Percentiles rank a stretch among this genome's conserved stretches.
These are phyloP conservation scores for Penicillium corylophilum DNA, from an alignment of 2,329 filamentous ascomycete genomes.

Conservation along the genomic window DNA sequence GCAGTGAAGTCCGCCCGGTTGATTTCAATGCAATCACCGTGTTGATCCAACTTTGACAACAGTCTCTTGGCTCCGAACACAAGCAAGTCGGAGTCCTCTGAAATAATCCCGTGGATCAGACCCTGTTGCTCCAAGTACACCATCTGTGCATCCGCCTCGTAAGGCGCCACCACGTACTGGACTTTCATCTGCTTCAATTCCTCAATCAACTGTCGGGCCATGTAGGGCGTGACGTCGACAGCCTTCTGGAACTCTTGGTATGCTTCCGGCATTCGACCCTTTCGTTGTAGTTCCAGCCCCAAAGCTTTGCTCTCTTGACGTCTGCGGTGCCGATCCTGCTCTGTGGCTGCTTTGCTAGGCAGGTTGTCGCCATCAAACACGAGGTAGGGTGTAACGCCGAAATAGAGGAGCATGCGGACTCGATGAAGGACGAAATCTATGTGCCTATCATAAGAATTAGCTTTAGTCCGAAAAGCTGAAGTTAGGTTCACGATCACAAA, in stretches of 20 bases:
- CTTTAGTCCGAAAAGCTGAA: background rate
- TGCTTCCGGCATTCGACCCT: conserved; percentile 78
- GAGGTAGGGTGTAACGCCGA: conserved; percentile 89
- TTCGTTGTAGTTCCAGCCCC: conserved; percentile 75
- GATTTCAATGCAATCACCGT: conserved; percentile 90
- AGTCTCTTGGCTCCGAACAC: conserved; percentile 92
- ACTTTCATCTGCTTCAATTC: conserved; percentile 79
- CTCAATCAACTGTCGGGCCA: conserved; percentile 89
- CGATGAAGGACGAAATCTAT: conserved; percentile 87
- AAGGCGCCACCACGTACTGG: conserved; percentile 89
- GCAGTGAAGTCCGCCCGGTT: conserved; percentile 84
- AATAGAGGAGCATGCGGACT: conserved; percentile 90
- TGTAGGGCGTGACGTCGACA: conserved; percentile 91
- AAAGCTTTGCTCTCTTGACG: conserved; percentile 73
- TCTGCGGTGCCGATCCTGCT: conserved; percentile 70
- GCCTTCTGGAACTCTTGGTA: conserved; percentile 89
- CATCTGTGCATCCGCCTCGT: conserved; percentile 96
- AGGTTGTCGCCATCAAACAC: conserved; percentile 96
- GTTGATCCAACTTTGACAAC: conserved; percentile 90
- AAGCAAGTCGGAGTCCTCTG: conserved; percentile 92
- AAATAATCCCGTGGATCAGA: conserved; percentile 81
- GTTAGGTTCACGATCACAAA: conserved; percentile 43
- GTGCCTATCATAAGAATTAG: conserved; percentile 58
- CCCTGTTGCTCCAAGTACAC: conserved; percentile 89
- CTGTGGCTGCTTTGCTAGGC: conserved; percentile 87